These are phyloP conservation scores for Colletotrichum sp. DNA, from an alignment of 2,329 filamentous ascomycete genomes.

Conservation along the genomic window DNA sequence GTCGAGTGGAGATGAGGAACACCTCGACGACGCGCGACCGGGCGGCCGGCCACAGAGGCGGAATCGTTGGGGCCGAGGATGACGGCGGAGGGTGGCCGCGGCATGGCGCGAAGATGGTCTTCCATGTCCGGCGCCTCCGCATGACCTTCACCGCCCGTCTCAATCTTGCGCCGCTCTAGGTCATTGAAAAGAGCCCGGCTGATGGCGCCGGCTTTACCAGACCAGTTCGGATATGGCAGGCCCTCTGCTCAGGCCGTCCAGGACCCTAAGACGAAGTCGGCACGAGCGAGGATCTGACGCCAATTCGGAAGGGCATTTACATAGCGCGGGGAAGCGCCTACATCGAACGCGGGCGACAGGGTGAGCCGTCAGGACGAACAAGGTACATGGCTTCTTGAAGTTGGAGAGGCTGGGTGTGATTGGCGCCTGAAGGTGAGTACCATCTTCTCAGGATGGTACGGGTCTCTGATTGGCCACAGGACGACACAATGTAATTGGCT, in stretches of 20 bases:
- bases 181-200: background rate
- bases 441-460: no score
- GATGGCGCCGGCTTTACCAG: background rate
- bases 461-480: no score
- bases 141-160: background rate
- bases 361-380: background rate
- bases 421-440: no score
- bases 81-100: background rate
- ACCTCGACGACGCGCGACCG: background rate
- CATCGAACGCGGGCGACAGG: background rate
- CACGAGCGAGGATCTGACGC: background rate
- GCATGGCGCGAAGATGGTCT: background rate
- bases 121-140: background rate
- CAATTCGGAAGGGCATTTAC: background rate
- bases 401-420: background rate
- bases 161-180: background rate
- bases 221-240: background rate
- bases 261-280: accelerated
- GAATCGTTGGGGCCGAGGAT: background rate
- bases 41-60: background rate
- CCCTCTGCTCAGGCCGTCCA: background rate
- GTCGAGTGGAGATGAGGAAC: background rate
- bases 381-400: background rate
- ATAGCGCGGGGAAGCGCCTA: accelerated
- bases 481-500: no score